Base-by-base conservation (phyloP, 176 grass and related monocot species). In the Coix lacrymajobi region DNA sequence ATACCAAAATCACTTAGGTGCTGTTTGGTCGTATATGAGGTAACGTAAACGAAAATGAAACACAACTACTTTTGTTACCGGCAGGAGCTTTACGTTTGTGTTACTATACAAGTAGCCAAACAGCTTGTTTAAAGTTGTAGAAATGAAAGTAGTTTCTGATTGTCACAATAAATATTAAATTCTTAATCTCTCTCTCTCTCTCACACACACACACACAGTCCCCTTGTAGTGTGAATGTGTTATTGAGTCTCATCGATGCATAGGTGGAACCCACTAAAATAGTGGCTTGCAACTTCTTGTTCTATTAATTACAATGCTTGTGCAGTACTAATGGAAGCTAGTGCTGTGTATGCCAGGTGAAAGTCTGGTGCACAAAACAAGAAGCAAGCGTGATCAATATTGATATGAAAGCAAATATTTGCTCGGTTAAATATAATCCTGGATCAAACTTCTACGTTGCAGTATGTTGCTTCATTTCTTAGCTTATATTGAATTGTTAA, bases 331-430 rank as follows among this genome's bases (percentile, higher is more conserved):
- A 90, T 51, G 13, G 25, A 74, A 74, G 17, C 39, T 83, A 36
- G 17, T 83, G 38, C 10, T 76, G 43, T 83, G 2, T 67, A 60
- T 87, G 69, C 17, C 80, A 98, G 97, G 93, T 99, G 45, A 99
- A 99, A 93, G 87, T 99, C 14, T 99, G 97, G 97, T 99, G 93
- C 78, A 99, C 87, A 51, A 94, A 99, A 36, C 89, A 94, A 92
- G 97, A 99, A 94, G 91, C 97, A 11, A 99, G 97, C 10, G 97
- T 88, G 13, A 96, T 99, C 68, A 99, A 99, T 84, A 96, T 96
- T 87, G 97, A 96, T 81, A 96, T 96, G 96, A 96, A 99, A 92
- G 97, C 97, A 44, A 99, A 99, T 80, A 99, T 99, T 84, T 99
- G 97, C 74, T 99, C 90, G 11, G 97, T 96, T 75, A 99, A 99